Base-by-base conservation (phyloP, 768 basidiomycete species). In the Pleurotus tuoliensis region DNA sequence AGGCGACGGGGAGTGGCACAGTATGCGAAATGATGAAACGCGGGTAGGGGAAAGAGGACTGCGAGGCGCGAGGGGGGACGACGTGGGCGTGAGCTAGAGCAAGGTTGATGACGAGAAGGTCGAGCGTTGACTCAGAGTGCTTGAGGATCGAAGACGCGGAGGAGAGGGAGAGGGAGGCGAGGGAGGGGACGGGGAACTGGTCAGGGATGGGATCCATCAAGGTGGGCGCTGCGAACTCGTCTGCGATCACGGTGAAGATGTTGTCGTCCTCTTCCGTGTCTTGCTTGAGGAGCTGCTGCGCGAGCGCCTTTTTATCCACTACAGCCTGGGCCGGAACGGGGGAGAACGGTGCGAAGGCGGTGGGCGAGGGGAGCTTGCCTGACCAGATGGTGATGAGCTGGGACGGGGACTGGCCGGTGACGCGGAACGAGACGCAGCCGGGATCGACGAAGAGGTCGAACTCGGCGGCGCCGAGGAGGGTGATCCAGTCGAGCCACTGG, bases 401-500 rank as follows among this genome's bases (percentile, higher is more conserved):
- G 54, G 73, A 68, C 25, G 67, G 64, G 41, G 59, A 56, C 6
- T 62, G 44, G 44, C 66, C 66, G 52, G 76, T 78, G 65, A 79
- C 76, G 58, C 87, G 87, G 60, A 89, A 72, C 56, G 86, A 85
- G 61, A 92, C 82, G 66, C 82, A 84, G 59, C 88, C 90, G 60
- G 90, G 90, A 68, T 92, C 87, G 63, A 90, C 80, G 70, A 88
- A 87, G 58, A 92, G 79, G 69, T 92, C 90, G 66, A 92, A 85
- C 71, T 88, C 86, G 56, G 74, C 71, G 61, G 81, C 78, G 9
- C 90, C 88, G 45, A 92, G 81, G 57, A 80, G 74, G 46, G 77
- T 63, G 54, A 90, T 88, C 90, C 90, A 92, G 66, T 88, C 83
- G 56, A 84, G 84, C 90, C 90, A 92, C 63, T 88, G 86, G 27